Conservation (phyloP, 257 asterid genomes). For the Haberlea rhodopensis region DNA sequence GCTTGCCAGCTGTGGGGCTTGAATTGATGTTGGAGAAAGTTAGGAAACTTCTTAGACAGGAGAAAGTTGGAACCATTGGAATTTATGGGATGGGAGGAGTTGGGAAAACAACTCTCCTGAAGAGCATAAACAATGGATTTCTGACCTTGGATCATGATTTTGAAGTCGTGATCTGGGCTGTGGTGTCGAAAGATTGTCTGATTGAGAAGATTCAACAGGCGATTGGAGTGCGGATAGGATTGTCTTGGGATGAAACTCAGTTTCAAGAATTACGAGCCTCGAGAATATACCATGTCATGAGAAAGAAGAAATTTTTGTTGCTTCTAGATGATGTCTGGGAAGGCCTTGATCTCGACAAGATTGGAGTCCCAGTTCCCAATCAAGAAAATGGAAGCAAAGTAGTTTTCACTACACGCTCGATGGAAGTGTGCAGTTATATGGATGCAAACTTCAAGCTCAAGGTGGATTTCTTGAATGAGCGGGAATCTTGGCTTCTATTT, state of each 20-base stretch:
- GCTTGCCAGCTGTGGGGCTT: constrained; percentile 42
- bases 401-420: constrained; percentile 41
- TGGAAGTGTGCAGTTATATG: constrained; percentile 45
- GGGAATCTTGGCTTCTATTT: constrained; percentile 45
- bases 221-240: constrained; percentile 42
- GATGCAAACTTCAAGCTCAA: constrained; percentile 44
- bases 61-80: constrained; percentile 32
- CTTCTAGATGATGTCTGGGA: constrained; percentile 56
- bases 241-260: constrained; percentile 46
- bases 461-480: constrained; percentile 40
- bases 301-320: constrained; percentile 39
- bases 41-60: constrained; percentile 27
- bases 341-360: constrained; percentile 40
- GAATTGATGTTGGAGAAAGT: constrained; percentile 37
- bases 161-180: constrained; percentile 48
- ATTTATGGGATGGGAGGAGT: constrained; percentile 44
- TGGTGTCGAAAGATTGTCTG: constrained; percentile 39
- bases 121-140: constrained; percentile 42
- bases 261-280: constrained; percentile 39
- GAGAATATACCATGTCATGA: constrained; percentile 40
- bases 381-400: constrained; percentile 41
- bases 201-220: constrained; percentile 49
- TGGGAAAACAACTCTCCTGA: constrained; percentile 41
- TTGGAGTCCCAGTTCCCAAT: constrained; percentile 42
- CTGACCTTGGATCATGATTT: constrained; percentile 34